These are phyloP conservation scores for Penium margaritaceum DNA, from an alignment of 139 green algal species.

Conservation along the genomic window DNA sequence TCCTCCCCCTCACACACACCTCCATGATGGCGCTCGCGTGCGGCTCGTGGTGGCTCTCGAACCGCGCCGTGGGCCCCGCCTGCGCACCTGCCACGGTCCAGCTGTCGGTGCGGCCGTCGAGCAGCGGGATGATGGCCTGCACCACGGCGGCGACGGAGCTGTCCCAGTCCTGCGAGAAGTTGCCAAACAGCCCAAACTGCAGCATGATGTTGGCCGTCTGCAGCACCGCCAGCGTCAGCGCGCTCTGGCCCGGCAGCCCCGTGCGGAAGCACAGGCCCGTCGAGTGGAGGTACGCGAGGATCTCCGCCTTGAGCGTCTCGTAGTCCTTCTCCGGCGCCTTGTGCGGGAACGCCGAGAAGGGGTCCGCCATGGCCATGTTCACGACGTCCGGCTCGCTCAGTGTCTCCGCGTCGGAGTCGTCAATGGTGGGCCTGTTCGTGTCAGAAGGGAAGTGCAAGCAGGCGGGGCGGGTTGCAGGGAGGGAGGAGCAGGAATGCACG, in stretches of 20 bases:
- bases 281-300: neutral
- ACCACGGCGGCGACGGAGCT: neutral
- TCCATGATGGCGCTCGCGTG: neutral
- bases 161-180: neutral
- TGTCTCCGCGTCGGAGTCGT: neutral
- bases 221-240: conserved; percentile 7
- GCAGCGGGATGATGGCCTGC: neutral
- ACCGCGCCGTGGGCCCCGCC: neutral
- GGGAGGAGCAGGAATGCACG: too few species aligned
- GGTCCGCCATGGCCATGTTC: neutral
- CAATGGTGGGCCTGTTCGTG: neutral
- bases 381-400: neutral
- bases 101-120: conserved; percentile 2
- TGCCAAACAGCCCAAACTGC: conserved; percentile 10
- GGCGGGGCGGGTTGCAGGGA: too few species aligned
- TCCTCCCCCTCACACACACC: neutral
- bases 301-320: neutral
- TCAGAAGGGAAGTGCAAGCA: too few species aligned
- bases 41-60: conserved; percentile 1
- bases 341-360: neutral
- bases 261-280: neutral
- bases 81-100: too few species aligned
- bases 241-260: neutral
- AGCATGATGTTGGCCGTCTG: neutral
- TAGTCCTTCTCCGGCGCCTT: conserved; percentile 4